phyloP scores from a whole-genome alignment of 2,329 filamentous ascomycete species.

The Zymoseptoria passerinii region DNA sequence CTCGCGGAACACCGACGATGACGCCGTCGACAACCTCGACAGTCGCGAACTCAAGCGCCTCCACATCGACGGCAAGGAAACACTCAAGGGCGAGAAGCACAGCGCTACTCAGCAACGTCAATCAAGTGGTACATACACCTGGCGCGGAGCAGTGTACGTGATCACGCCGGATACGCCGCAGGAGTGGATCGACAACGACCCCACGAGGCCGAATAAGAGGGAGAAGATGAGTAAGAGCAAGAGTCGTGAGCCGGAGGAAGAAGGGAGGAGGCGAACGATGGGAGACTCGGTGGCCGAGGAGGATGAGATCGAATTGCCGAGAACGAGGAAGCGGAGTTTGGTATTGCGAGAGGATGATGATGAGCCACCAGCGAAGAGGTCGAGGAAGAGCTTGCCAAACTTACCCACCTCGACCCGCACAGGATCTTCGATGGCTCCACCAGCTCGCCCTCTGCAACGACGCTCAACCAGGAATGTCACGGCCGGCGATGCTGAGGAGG shows the following conservation, averaged over 20 bases:
- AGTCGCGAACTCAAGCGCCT: conserved; percentile 5
- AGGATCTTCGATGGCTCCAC: background rate
- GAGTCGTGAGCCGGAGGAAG: background rate
- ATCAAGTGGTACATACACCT: conserved; percentile 7
- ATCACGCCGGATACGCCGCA: conserved; percentile 14
- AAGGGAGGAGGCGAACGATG: background rate
- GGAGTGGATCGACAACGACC: conserved; percentile 15
- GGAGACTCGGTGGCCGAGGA: background rate
- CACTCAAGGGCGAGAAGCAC: conserved; percentile 7
- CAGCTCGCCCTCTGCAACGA: background rate
- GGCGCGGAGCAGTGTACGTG: conserved; percentile 13
- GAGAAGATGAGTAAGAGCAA: background rate
- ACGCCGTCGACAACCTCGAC: conserved; percentile 1
- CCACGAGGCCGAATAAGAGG: conserved; percentile 5
- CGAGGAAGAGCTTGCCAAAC: conserved; percentile 1
- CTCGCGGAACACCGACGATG: background rate
- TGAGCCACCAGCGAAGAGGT: background rate
- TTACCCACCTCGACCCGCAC: background rate
- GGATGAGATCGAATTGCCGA: conserved; percentile 1
- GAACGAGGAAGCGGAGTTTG: background rate
- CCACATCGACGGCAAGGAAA: conserved; percentile 10
- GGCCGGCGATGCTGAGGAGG: background rate
- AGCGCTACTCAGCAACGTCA: background rate
- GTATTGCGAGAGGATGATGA: background rate
- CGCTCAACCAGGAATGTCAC: background rate